Conservation (phyloP, 2,329 filamentous ascomycete genomes). For the Bipolaris oryzae region DNA sequence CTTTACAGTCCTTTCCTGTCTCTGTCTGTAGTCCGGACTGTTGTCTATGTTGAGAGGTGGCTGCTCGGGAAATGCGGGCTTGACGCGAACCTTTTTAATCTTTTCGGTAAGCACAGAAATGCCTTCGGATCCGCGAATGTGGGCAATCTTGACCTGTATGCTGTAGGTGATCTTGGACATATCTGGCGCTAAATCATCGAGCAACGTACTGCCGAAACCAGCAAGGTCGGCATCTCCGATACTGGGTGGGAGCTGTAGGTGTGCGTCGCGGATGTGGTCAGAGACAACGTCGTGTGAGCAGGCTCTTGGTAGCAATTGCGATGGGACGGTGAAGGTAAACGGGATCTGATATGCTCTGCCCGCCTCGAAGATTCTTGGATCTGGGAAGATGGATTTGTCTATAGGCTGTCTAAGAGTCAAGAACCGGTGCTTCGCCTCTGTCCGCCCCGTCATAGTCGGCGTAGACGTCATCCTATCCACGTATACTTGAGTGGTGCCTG, state of each 20-base stretch:
- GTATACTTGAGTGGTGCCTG: constrained; percentile 58
- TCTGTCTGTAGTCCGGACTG: constrained; percentile 58
- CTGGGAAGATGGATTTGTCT: constrained; percentile 58
- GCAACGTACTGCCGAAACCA: constrained; percentile 55
- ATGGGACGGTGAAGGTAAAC: constrained; percentile 68
- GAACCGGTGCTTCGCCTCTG: constrained; percentile 65
- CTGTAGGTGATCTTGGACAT: constrained; percentile 67
- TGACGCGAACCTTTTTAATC: constrained; percentile 63
- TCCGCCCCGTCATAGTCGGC: constrained; percentile 59
- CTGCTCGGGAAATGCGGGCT: constrained; percentile 64
- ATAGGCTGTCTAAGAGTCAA: constrained; percentile 67
- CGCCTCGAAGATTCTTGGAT: constrained; percentile 60
- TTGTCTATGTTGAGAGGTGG: constrained; percentile 62
- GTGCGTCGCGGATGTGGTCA: constrained; percentile 59
- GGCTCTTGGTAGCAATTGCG: constrained; percentile 63
- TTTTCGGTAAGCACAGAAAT: constrained; percentile 56
- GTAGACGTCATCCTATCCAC: constrained; percentile 62
- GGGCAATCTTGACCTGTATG: constrained; percentile 57
- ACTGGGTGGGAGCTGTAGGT: constrained; percentile 66
- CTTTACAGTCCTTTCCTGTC: constrained; percentile 64
- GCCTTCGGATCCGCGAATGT: constrained; percentile 47
- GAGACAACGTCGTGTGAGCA: constrained; percentile 62
- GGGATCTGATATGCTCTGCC: constrained; percentile 64
- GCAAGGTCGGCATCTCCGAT: constrained; percentile 64
- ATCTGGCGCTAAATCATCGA: constrained; percentile 67